Base-by-base conservation (phyloP, 129 eudicot genomes). In the Tagetes patula region DNA sequence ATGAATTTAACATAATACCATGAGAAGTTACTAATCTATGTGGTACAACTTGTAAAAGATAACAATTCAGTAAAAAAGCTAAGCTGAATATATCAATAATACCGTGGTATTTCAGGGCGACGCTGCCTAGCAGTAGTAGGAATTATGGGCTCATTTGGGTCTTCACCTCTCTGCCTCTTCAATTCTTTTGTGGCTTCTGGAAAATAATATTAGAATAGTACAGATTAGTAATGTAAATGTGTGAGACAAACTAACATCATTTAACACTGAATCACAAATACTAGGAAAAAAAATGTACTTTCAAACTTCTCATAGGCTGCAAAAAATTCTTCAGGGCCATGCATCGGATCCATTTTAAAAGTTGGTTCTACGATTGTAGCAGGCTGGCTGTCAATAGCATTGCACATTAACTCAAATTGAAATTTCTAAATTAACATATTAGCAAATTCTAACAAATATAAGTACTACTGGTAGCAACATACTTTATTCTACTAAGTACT, bases 21-120 rank as follows among this genome's bases (percentile, higher is more conserved):
- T 49, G 32, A 60, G 45, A 45, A 5, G 41, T 55, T 52, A 58
- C 67, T 6, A 56, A 41, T 20, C 38, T 11, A 31, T 45, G 34
- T 54, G 8, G 27, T 33, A 38, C 47, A 54, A 70, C 45, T 47
- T 33, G 38, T 59, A 14, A 55, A 30, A 61, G 8, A 45, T 60
- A 53, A 47, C 62, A 77, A 39, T 32, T 31, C 6, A 30, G 68
- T 79, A 27, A 27, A 32, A 39, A 62, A 37, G 38, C 59, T 46
- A 52, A 63, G 60, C 53, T 31, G n/a, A 20, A 63, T 27, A 36
- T 52, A 36, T 45, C 30, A 48, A 62, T 52, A 50, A 63, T 88
- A 87, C 96, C 96, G 79, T 43, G 84, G 79, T 69, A 92, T 68
- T 67, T 86, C 90, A 6, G 93, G 96, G 73, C 88, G 81, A 32